Evolutionary conservation across 2,329 filamentous ascomycete species (phyloP), one percentile per base, ranked within the genome.

Genomic region (Paradendryphiella salina): DNA sequence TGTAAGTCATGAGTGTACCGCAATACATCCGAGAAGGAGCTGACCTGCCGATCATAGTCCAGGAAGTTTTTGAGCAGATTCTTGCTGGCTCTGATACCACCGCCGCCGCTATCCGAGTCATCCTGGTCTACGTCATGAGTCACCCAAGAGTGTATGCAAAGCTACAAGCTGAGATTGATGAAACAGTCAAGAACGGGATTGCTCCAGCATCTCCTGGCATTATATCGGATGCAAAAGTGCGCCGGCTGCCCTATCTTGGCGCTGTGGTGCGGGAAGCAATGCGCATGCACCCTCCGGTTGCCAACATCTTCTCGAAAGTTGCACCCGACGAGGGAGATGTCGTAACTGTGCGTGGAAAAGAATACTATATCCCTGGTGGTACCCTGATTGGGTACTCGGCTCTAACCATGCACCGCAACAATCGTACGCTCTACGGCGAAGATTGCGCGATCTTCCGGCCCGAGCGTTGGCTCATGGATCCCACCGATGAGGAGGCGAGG

Each of bases 51-150:
- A 26, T 61, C 76, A 4, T 42, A 54, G 52, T 76, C 67, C 54
- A 69, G 41, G 77, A 80, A 54, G 75, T 72, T 0, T 64, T 64
- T 20, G 63, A 76, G 10, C 75, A 78, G 50, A 78, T 80, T 33
- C 72, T 82, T 4, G 82, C 82, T 4, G 83, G 82, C 3, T 81
- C 80, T 0, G 82, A 85, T 52, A 84, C 81, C 0, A 82, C 81
- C 0, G 80, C 83, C 0, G 81, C 80, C 0, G 77, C 77, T 1
- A 76, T 85, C 8, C 77, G 82, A 2, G 73, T 77, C 31, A 81
- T 77, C 1, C 56, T 85, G 46, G 74, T 84, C 17, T 76, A 81
- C 61, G 64, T 85, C 47, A 75, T 79, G 17, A 80, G 76, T n/a
- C 78, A 75, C 18, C 78, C 79, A 0, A 71, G 70, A 1, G 75